Evolutionary conservation across 257 asterid species (phyloP).

Genomic region (Ophiorrhiza pumila): DNA sequence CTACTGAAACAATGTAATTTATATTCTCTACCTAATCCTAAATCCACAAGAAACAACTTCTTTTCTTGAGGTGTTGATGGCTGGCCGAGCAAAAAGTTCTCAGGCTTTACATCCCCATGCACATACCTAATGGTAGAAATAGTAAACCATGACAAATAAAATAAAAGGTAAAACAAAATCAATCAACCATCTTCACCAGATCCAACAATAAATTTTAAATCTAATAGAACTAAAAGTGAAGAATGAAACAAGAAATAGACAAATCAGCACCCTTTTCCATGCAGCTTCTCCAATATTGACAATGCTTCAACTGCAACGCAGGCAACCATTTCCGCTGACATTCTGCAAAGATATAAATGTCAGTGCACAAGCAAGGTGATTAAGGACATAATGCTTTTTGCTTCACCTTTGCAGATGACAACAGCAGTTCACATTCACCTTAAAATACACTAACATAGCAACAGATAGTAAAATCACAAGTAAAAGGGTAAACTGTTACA

Average conservation of each 20-base stretch:
- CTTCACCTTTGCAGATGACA: neutral
- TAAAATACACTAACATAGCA: neutral
- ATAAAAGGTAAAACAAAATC: neutral
- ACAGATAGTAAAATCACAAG: neutral
- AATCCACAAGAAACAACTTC: constrained; percentile 50
- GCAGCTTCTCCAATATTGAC: constrained; percentile 47
- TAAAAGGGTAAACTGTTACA: neutral
- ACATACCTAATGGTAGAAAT: constrained; percentile 28
- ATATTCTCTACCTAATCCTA: constrained; percentile 41
- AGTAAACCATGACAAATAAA: constrained; percentile 5
- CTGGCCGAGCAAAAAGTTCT: constrained; percentile 47
- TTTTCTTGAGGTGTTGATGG: constrained; percentile 45
- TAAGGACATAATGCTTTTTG: neutral
- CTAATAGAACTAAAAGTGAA: neutral
- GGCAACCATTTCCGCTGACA: constrained; percentile 51
- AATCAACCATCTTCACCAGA: neutral
- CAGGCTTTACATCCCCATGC: constrained; percentile 55
- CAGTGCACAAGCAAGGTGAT: neutral
- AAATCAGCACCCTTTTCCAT: constrained; percentile 35
- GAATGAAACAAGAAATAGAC: neutral
- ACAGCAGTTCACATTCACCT: neutral
- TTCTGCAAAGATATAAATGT: constrained; percentile 21
- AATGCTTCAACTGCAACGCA: constrained; percentile 47
- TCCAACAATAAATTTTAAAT: neutral
- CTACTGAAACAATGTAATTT: neutral